A percentile compares a stretch with the other conserved stretches of the same genome.
Conservation (phyloP, 139 green algal species). For the Chlorella sp. region DNA sequence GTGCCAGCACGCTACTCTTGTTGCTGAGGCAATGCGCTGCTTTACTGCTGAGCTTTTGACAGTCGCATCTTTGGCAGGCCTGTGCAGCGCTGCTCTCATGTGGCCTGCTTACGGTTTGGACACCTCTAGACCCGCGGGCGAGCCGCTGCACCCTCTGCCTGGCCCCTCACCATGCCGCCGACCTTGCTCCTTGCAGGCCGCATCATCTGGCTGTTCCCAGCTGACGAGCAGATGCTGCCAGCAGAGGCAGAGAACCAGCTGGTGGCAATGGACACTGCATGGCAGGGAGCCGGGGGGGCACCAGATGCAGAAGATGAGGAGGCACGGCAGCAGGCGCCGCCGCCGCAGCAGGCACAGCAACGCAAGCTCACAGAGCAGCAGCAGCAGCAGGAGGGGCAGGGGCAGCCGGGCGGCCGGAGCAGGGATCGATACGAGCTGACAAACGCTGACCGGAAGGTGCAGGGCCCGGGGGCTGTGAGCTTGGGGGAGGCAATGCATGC, state of each 20-base stretch:
- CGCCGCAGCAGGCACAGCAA: neutral
- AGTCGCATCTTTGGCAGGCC: no score
- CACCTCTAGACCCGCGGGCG: no score
- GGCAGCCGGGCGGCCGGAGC: neutral
- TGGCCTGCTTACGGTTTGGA: no score
- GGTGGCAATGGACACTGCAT: neutral
- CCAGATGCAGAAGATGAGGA: neutral
- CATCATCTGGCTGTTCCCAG: slow-evolving; percentile 35
- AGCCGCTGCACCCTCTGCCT: neutral
- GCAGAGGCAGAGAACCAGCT: slow-evolving; percentile 10
- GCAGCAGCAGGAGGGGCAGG: neutral
- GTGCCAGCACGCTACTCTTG: no score
- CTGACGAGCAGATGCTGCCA: neutral
- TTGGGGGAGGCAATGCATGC: slow-evolving; percentile 23
- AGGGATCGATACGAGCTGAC: neutral
- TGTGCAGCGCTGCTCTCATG: no score
- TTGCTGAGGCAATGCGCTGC: no score
- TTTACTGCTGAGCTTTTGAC: no score
- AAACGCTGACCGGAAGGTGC: neutral
- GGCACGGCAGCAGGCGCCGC: neutral
- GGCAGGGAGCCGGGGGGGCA: neutral
- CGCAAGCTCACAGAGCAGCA: neutral
- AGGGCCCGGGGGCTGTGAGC: neutral
- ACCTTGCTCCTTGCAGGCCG: neutral
- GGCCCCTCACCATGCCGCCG: neutral